These are phyloP conservation scores for Lachnellula suecica DNA, from an alignment of 2,329 filamentous ascomycete species.

Conservation along the genomic window DNA sequence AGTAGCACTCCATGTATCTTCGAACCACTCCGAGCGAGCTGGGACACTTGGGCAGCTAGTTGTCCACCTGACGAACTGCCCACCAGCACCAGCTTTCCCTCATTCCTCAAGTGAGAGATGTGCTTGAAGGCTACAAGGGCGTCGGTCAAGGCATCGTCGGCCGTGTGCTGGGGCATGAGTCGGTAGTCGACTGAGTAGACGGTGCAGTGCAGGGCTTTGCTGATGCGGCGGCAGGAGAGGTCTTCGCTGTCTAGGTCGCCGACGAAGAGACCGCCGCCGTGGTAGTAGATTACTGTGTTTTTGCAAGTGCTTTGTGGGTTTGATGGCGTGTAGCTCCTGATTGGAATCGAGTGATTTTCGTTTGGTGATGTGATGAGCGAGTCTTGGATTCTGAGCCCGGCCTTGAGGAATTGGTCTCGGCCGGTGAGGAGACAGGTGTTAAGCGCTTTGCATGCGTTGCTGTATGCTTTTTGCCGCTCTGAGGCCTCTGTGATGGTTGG, in stretches of 20 bases:
- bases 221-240: constrained; percentile 43
- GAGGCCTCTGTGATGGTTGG: constrained; percentile 22
- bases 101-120: constrained; percentile 14
- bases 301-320: constrained; percentile 1
- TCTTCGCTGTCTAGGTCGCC: constrained; percentile 51
- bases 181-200: constrained; percentile 49
- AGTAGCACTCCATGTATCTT: constrained; percentile 42
- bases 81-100: constrained; percentile 34
- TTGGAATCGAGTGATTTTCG: constrained; percentile 13
- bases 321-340: constrained; percentile 17
- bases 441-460: constrained; percentile 38
- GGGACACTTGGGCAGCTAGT: constrained; percentile 44
- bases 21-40: constrained; percentile 26
- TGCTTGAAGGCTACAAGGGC: constrained; percentile 38
- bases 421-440: constrained; percentile 37
- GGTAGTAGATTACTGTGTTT: constrained; percentile 43
- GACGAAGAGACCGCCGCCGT: constrained; percentile 47
- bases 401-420: constrained; percentile 37
- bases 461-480: constrained; percentile 35
- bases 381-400: constrained; percentile 31
- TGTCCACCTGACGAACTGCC: constrained; percentile 50
- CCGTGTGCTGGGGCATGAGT: constrained; percentile 41
- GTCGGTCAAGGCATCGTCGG: constrained; percentile 42
- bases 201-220: constrained; percentile 31
- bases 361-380: constrained; percentile 3